Percentiles rank a stretch among this genome's conserved stretches.
Evolutionary conservation across 768 basidiomycete species (phyloP).

Genomic region (Auricularia auricula-judae): DNA sequence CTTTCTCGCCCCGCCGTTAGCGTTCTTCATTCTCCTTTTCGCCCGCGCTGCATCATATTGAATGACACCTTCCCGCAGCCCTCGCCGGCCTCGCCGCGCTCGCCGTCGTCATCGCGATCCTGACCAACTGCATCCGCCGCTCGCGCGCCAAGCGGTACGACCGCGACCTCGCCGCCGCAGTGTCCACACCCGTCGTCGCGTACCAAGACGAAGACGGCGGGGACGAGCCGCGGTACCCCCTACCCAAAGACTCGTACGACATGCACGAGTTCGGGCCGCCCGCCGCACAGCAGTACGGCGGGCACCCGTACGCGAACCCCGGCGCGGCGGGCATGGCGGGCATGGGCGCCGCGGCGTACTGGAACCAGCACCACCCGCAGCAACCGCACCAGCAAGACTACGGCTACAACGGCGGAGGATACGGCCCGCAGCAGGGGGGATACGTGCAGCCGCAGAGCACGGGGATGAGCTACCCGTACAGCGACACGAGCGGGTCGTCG

Average conservation of each 20-base stretch:
- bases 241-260: neutral
- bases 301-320: neutral
- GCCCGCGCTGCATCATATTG: too few relatives aligned
- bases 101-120: neutral
- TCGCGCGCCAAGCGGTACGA: neutral
- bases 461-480: neutral
- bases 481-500: neutral
- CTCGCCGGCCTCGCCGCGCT: neutral
- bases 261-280: neutral
- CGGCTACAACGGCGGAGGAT: neutral
- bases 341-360: neutral
- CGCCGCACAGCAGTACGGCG: neutral
- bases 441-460: neutral
- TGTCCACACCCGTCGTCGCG: neutral
- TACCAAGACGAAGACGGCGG: neutral
- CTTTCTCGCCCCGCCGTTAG: too few relatives aligned
- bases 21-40: too few relatives aligned
- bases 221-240: neutral
- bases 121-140: neutral
- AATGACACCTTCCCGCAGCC: neutral
- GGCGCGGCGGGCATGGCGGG: neutral
- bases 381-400: neutral
- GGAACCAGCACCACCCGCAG: neutral
- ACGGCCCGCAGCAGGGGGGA: neutral
- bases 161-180: neutral